A percentile compares a stretch with the other conserved stretches of the same genome.
These are phyloP conservation scores for Halophytophthora batemanensis DNA, from an alignment of 352 stramenopile species.

Conservation along the genomic window DNA sequence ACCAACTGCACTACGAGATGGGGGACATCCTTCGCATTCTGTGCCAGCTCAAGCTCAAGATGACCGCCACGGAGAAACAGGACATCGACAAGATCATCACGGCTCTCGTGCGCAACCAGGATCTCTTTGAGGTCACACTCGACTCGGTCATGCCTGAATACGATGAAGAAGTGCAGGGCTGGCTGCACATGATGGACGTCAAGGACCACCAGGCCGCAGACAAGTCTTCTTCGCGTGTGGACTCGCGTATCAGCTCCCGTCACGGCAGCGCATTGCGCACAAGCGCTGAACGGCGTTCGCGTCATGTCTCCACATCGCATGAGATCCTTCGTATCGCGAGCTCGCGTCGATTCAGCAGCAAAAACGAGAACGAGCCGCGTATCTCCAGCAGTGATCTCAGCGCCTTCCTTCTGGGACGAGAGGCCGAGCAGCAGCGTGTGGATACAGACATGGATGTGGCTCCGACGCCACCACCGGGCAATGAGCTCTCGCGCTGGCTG, in stretches of 20 bases:
- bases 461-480: not conserved
- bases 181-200: slow-evolving; percentile 74
- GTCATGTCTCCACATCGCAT: slow-evolving; percentile 24
- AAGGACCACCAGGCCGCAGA: slow-evolving; percentile 17
- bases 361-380: slow-evolving; percentile 14
- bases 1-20: slow-evolving; percentile 74
- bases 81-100: slow-evolving; percentile 75
- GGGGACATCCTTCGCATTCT: slow-evolving; percentile 67
- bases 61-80: slow-evolving; percentile 33
- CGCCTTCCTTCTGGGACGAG: slow-evolving; percentile 7
- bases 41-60: slow-evolving; percentile 70
- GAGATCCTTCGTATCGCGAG: slow-evolving; percentile 36
- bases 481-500: slow-evolving; percentile 45
- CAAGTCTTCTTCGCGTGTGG: slow-evolving; percentile 1
- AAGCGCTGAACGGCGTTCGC: slow-evolving; percentile 14
- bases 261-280: not conserved
- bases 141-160: slow-evolving; percentile 55
- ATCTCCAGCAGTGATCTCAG: slow-evolving; percentile 19
- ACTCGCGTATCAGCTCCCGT: slow-evolving; percentile 1
- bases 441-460: no score
- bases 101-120: slow-evolving; percentile 59
- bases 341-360: slow-evolving; percentile 36
- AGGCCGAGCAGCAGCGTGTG: no score
- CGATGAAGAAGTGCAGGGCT: slow-evolving; percentile 67
- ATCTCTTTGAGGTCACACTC: slow-evolving; percentile 59